Percentiles rank a stretch among this genome's conserved stretches.
Evolutionary conservation across 352 stramenopile species (phyloP).

Genomic region (Globisporangium cederbergense): DNA sequence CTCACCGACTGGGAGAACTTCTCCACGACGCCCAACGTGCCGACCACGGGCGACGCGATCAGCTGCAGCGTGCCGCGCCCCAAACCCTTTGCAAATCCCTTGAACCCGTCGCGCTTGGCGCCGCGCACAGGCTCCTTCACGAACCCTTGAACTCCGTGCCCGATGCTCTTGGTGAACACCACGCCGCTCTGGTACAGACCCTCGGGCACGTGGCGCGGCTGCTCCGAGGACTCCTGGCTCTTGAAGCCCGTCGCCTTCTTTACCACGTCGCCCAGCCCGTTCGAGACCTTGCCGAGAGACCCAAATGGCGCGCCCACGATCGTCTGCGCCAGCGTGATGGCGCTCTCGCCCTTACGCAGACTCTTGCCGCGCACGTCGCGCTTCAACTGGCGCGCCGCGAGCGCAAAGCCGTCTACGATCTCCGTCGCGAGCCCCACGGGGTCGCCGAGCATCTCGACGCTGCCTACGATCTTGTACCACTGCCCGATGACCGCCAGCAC

Average conservation of each 20-base stretch:
- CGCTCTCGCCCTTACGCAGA: conserved; percentile 76
- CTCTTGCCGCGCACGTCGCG: conserved; percentile 77
- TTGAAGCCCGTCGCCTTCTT: conserved; percentile 84
- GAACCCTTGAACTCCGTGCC: conserved; percentile 70
- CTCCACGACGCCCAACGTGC: conserved; percentile 77
- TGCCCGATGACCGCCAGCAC: conserved; percentile 72
- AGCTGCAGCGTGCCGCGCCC: conserved; percentile 76
- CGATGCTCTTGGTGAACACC: conserved; percentile 76
- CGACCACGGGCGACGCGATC: conserved; percentile 76
- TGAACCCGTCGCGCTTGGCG: conserved; percentile 65
- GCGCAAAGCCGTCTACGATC: conserved; percentile 82
- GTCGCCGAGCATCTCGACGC: conserved; percentile 81
- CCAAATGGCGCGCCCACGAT: conserved; percentile 70
- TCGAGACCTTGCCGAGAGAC: conserved; percentile 82
- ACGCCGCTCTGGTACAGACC: conserved; percentile 72
- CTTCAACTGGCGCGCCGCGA: conserved; percentile 77
- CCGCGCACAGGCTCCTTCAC: conserved; percentile 81
- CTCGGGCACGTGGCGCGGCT: conserved; percentile 75
- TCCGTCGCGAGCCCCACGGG: conserved; percentile 80
- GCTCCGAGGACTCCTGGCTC: conserved; percentile 63
- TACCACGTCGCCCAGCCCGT: conserved; percentile 79
- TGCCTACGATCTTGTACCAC: conserved; percentile 89
- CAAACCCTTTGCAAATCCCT: conserved; percentile 81
- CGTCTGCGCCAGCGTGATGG: conserved; percentile 76
- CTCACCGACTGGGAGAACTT: conserved; percentile 80